Conservation (phyloP, 495 filamentous ascomycete species). For the Rostrohypoxylon terebratum region DNA sequence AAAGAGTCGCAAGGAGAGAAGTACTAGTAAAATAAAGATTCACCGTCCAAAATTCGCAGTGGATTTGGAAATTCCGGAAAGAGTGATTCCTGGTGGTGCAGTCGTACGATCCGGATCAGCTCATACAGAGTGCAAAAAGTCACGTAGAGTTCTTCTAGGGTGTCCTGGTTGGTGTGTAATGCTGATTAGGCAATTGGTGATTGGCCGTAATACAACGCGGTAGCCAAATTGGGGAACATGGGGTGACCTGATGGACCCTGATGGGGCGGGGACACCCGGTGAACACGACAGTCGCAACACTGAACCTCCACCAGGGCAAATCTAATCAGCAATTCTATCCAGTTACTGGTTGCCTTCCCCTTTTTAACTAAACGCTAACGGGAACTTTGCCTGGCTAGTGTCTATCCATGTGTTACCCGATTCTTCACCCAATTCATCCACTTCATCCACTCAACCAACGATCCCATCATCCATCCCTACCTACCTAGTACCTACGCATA, state of each 20-base stretch:
- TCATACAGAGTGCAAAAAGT: conserved; percentile 32
- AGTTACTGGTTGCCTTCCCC: conserved; percentile 22
- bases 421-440: conserved; percentile 1
- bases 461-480: conserved; percentile 2
- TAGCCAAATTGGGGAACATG: conserved; percentile 34
- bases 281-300: conserved; percentile 31
- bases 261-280: conserved; percentile 39
- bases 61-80: conserved; percentile 32
- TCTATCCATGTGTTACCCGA: conserved; percentile 3
- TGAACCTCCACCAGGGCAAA: background rate
- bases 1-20: background rate
- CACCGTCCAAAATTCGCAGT: conserved; percentile 15
- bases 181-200: conserved; percentile 17
- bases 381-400: conserved; percentile 20
- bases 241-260: conserved; percentile 36
- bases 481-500: background rate
- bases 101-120: conserved; percentile 47
- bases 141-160: conserved; percentile 30
- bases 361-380: conserved; percentile 15
- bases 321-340: conserved; percentile 1
- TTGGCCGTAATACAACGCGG: conserved; percentile 5
- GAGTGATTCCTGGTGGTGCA: conserved; percentile 32
- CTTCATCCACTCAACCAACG: conserved; percentile 2
- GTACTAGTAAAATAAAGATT: conserved; percentile 12
- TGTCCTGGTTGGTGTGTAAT: conserved; percentile 39